Base-by-base conservation (phyloP, 148 eudicot species). In the Polygonum aviculare region DNA sequence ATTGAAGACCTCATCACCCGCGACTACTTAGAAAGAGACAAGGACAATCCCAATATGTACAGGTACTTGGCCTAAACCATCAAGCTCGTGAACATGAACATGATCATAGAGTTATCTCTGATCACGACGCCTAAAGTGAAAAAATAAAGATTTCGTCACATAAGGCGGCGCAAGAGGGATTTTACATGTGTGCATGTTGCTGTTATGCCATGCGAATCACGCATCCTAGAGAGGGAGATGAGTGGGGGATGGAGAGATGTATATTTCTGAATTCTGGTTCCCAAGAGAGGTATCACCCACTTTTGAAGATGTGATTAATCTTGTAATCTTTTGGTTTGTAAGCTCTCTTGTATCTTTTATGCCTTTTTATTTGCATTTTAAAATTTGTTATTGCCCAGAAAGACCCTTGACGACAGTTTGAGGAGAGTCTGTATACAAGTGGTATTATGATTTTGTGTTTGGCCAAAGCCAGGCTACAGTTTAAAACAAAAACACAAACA, bases 21-120 rank as follows among this genome's bases (percentile, higher is more conserved):
- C 67, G 87, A 85, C 62, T 85, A 85, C 39, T 44, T 85, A 7
- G 87, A 85, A 75, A 80, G 87, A 75, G 85, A 82, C 78, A 49
- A 45, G 50, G 83, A 82, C 11, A 82, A 85, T 38, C 80, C 83
- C 12, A 84, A 85, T n/a, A 1, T 74, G 33, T 85, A 76, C 75
- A 72, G 77, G 16, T 85, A 82, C 82, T 69, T 83, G 75, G 85
- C 83, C 31, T 80, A 74, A 85, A 65, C 39, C 44, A 16, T 44
- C 39, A 2, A 35, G 71, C 44, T 36, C 10, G 44, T 65, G 19
- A 33, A 59, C 22, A 12, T 35, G 11, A 26, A 10, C 3, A 0
- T 35, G 11, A 26, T 26, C 3, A 0, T 21, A 21, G 65, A 59
- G 8, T 3, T 22, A 54, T 54, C 31, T 19, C 60, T 19, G 60